Percentiles rank a stretch among this genome's conserved stretches.
phyloP scores from a whole-genome alignment of 2,329 filamentous ascomycete genomes.

The Penicillium sp. region DNA sequence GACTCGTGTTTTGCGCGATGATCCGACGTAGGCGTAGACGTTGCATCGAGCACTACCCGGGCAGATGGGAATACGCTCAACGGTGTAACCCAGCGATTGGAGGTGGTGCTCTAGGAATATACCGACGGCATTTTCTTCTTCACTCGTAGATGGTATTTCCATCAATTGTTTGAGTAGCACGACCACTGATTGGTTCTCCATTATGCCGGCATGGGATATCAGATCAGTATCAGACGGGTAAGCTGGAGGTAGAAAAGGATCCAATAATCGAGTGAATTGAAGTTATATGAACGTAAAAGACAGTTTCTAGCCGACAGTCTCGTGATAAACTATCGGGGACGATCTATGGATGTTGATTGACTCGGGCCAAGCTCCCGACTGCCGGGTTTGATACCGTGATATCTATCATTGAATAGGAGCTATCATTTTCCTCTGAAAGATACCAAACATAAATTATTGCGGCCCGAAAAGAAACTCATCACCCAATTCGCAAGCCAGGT shows the following conservation, averaged over 20 bases:
- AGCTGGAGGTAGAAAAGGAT: not conserved
- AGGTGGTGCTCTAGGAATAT: slow-evolving; percentile 32
- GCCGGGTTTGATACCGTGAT: not conserved
- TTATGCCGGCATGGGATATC: not conserved
- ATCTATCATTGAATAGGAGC: slow-evolving; percentile 3
- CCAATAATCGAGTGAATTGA: slow-evolving; percentile 4
- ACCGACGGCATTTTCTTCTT: slow-evolving; percentile 35
- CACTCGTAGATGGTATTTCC: slow-evolving; percentile 35
- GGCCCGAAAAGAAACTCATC: slow-evolving; percentile 15
- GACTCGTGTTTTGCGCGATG: slow-evolving; percentile 24
- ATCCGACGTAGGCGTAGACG: slow-evolving; percentile 38
- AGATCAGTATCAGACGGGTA: not conserved
- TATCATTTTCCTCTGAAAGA: slow-evolving; percentile 4
- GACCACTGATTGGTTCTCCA: slow-evolving; percentile 18
- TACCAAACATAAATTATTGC: slow-evolving; percentile 1
- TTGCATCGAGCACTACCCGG: slow-evolving; percentile 32
- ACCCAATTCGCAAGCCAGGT: slow-evolving; percentile 14
- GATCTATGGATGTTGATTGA: slow-evolving; percentile 6
- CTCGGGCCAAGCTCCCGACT: slow-evolving; percentile 1
- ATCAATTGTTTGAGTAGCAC: slow-evolving; percentile 32
- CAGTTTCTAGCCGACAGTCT: not conserved
- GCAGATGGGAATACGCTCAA: slow-evolving; percentile 34
- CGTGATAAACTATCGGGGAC: slow-evolving; percentile 1
- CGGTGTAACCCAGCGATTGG: slow-evolving; percentile 30
- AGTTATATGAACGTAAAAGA: not conserved